Evolutionary conservation across 768 basidiomycete species (phyloP), one percentile per base, ranked within the genome.

Genomic region (Leccinum obscurum): DNA sequence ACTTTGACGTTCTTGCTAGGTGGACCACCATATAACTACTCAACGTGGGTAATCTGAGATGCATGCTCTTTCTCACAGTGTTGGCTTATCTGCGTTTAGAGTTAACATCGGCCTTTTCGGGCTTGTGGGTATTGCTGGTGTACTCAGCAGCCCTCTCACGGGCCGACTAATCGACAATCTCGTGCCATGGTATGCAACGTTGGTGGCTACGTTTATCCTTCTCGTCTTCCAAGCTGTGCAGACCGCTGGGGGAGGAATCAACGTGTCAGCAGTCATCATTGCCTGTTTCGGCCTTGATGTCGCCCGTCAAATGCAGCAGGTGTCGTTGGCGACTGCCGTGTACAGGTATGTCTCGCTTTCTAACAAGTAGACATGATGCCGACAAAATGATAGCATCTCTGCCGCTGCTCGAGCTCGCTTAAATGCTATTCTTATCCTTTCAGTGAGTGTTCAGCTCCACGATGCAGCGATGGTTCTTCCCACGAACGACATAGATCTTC

Each of bases 1-100:
- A 89, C 88, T 0, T 71, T 91, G 61, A 93, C 92, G 0, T 95
- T 94, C 77, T 76, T 94, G 22, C 85, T 96, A 3, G 87, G 86
- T 8, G 89, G 86, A 6, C 73, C 85, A 3, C 89, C 89, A 1
- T 95, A 93, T 68, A 68, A 86, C 65, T 93, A 88, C 64, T 88
- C 86, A 1, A 89, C 87, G 88, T 83, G 64, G 32, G 81, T 61
- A 7, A 22, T 48, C 41, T 37, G 44, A 44, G 44, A 44, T 8
- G 2, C 15, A 14, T 6, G 6, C 14, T 24, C 20, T 8, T 10
- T 51, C 24, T 52, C 49, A 54, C 34, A 22, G 5, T 44, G 9
- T 44, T 55, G 50, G 52, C 41, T 62, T 14, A 58, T 32, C 24
- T 4, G 37, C 30, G 8, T n/a, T 34, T 15, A 75, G 81, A 17